A percentile compares a stretch with the other conserved stretches of the same genome.
phyloP scores from a whole-genome alignment of 306 rosid species.

The Fragaria iinumae region DNA sequence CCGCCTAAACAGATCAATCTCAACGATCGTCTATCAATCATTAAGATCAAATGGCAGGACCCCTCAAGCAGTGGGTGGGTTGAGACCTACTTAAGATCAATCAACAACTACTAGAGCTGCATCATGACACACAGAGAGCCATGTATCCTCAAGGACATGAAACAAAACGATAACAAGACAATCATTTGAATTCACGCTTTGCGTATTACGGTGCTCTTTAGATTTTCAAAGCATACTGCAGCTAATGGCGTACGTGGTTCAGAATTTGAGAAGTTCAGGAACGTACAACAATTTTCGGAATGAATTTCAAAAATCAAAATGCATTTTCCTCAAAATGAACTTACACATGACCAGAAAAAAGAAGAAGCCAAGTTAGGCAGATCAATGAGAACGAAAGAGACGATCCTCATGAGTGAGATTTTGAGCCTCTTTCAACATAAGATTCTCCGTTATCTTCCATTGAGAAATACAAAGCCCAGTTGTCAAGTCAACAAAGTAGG shows the following conservation, averaged over 20 bases:
- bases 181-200: background rate
- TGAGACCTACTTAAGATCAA: background rate
- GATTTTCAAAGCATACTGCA: background rate
- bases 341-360: too few species aligned
- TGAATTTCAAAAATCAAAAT: background rate
- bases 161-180: constrained; percentile 5
- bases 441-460: constrained; percentile 29
- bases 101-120: background rate
- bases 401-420: constrained; percentile 1
- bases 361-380: constrained; percentile 9
- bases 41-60: constrained; percentile 36
- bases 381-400: background rate
- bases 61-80: constrained; percentile 36
- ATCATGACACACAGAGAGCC: constrained; percentile 15
- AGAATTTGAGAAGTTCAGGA: background rate
- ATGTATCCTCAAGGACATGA: background rate
- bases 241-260: background rate
- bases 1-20: constrained; percentile 25
- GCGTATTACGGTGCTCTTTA: too few species aligned
- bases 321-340: background rate
- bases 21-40: constrained; percentile 23
- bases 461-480: constrained; percentile 34
- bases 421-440: constrained; percentile 23
- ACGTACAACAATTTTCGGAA: background rate
- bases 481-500: constrained; percentile 36